Conservation (phyloP, 805 yeast species). For the Candida takata region DNA sequence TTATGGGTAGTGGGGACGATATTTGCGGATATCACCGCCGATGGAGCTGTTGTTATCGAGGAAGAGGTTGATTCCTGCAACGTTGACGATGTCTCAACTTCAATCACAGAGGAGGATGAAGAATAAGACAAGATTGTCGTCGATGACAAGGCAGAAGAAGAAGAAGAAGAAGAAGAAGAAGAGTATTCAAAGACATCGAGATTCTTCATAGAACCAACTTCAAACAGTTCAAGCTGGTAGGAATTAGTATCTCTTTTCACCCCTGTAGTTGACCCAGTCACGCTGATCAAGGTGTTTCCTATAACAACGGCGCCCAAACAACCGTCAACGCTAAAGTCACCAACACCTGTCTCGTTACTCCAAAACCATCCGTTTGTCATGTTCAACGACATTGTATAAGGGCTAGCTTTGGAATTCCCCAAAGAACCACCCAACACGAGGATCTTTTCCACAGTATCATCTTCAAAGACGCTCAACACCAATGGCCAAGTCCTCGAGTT, state of each 20-base stretch:
- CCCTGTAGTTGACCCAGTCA: conserved; percentile 27
- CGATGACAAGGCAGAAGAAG: background rate
- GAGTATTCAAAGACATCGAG: conserved; percentile 15
- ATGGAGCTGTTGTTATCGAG: background rate
- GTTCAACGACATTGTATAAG: conserved; percentile 18
- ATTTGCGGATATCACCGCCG: conserved; percentile 1
- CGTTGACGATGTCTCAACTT: background rate
- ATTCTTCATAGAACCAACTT: conserved; percentile 29
- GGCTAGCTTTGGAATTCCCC: conserved; percentile 37
- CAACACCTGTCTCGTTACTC: conserved; percentile 18
- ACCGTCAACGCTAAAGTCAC: conserved; percentile 23
- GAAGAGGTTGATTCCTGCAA: background rate
- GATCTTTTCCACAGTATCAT: conserved; percentile 26
- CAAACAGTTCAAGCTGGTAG: conserved; percentile 37
- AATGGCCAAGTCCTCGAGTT: conserved; percentile 49
- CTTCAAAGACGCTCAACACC: conserved; percentile 45
- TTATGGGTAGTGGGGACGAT: background rate
- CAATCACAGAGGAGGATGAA: conserved; percentile 1
- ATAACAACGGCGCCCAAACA: conserved; percentile 45
- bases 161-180: background rate
- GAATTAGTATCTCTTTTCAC: conserved; percentile 16
- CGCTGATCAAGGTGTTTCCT: conserved; percentile 42
- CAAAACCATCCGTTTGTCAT: conserved; percentile 20
- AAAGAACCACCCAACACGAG: conserved; percentile 57
- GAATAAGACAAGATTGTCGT: background rate